A percentile compares a stretch with the other conserved stretches of the same genome.
phyloP scores from a whole-genome alignment of 1,284 basidiomycete species.

The Boletus mariae region DNA sequence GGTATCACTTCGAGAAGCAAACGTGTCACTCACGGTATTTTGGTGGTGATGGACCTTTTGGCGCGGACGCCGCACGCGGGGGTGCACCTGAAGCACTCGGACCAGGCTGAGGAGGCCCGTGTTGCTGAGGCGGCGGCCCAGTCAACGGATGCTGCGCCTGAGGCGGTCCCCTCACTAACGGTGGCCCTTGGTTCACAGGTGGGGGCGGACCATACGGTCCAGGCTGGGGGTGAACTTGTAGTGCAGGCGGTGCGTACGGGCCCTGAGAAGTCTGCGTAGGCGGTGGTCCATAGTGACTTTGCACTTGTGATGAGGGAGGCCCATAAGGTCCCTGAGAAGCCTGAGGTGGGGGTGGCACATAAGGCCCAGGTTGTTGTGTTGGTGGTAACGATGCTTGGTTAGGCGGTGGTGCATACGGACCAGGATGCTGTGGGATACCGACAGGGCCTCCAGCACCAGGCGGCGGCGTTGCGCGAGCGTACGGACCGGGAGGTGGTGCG shows the following conservation, averaged over 20 bases:
- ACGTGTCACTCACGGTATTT: conserved; percentile 77
- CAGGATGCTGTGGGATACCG: conserved; percentile 24
- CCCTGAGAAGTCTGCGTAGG: conserved; percentile 14
- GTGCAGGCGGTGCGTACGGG: conserved; percentile 23
- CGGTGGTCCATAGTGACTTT: conserved; percentile 34
- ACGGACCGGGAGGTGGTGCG: conserved; percentile 30
- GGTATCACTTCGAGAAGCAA: neutral
- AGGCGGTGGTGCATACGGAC: conserved; percentile 33
- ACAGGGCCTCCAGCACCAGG: conserved; percentile 34
- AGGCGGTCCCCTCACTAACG: conserved; percentile 15
- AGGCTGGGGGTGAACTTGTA: conserved; percentile 13
- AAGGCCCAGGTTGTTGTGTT: conserved; percentile 36
- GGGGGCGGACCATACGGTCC: conserved; percentile 18
- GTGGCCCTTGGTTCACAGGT: conserved; percentile 20
- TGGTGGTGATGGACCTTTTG: conserved; percentile 50
- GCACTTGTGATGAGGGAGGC: conserved; percentile 16
- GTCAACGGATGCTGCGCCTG: conserved; percentile 24
- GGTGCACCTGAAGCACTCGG: conserved; percentile 40
- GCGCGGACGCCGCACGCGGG: conserved; percentile 27
- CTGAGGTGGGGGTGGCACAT: conserved; percentile 31
- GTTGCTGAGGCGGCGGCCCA: conserved; percentile 20
- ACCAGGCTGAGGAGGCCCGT: conserved; percentile 40
- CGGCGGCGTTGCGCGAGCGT: conserved; percentile 41
- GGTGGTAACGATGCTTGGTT: conserved; percentile 27
- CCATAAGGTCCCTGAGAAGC: conserved; percentile 17